Evolutionary conservation across 2,329 filamentous ascomycete genomes (phyloP).

Genomic region (Trematosphaeria pertusa): DNA sequence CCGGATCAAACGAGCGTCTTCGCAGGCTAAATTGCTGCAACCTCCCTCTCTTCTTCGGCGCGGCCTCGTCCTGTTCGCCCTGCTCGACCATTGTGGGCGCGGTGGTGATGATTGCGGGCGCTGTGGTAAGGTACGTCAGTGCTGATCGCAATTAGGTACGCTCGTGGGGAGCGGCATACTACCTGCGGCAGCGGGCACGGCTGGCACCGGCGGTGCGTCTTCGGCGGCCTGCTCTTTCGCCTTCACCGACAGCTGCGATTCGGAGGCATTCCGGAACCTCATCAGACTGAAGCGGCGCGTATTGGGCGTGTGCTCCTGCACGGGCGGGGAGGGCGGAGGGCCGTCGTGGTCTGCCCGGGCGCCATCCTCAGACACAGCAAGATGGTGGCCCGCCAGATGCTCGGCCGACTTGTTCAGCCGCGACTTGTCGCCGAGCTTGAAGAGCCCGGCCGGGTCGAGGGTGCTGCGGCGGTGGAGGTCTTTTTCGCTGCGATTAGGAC

Average conservation of each 20-base stretch:
- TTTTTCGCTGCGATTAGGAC: slow-evolving; percentile 47
- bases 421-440: slow-evolving; percentile 42
- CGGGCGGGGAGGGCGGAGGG: slow-evolving; percentile 37
- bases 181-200: slow-evolving; percentile 41
- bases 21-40: slow-evolving; percentile 46
- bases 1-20: slow-evolving; percentile 47
- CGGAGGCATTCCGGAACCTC: slow-evolving; percentile 89
- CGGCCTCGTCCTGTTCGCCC: slow-evolving; percentile 19
- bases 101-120: slow-evolving; percentile 84
- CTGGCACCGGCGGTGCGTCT: slow-evolving; percentile 57
- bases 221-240: slow-evolving; percentile 75
- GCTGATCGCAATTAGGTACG: no score
- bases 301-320: slow-evolving; percentile 46
- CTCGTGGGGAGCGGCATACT: slow-evolving; percentile 20
- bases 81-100: slow-evolving; percentile 71
- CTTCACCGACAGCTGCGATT: slow-evolving; percentile 81
- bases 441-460: slow-evolving; percentile 48
- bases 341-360: slow-evolving; percentile 30
- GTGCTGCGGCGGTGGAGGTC: slow-evolving; percentile 54
- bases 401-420: slow-evolving; percentile 32
- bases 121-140: slow-evolving; percentile 37
- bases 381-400: slow-evolving; percentile 31
- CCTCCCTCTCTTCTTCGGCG: slow-evolving; percentile 38
- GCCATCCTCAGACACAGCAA: slow-evolving; percentile 45
- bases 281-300: slow-evolving; percentile 70